phyloP scores from a whole-genome alignment of 495 filamentous ascomycete species.

The Rostrohypoxylon terebratum region DNA sequence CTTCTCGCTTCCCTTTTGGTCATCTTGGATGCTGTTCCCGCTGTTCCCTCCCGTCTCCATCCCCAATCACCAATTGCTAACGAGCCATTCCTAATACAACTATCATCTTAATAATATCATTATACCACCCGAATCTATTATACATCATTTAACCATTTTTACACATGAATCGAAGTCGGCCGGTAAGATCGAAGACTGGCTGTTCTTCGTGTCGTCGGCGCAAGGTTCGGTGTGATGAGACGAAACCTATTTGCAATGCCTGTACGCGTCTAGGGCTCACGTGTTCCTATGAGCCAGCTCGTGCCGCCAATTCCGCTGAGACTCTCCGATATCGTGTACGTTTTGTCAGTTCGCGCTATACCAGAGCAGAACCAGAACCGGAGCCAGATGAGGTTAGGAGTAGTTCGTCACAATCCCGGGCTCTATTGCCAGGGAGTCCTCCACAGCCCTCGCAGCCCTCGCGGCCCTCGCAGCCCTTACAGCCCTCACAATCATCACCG shows the following conservation, averaged over 20 bases:
- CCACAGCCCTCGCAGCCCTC: neutral
- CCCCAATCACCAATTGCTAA: neutral
- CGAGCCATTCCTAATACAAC: slow-evolving; percentile 3
- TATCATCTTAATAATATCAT: neutral
- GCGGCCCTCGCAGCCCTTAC: neutral
- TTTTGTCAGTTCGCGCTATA: slow-evolving; percentile 37
- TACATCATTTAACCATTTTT: neutral
- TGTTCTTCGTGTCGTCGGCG: slow-evolving; percentile 66
- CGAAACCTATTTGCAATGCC: slow-evolving; percentile 61
- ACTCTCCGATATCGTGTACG: slow-evolving; percentile 34
- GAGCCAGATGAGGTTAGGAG: slow-evolving; percentile 22
- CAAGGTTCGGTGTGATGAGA: slow-evolving; percentile 68
- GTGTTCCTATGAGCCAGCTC: slow-evolving; percentile 34
- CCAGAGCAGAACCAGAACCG: slow-evolving; percentile 6
- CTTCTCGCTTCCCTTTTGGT: no score
- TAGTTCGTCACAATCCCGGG: neutral
- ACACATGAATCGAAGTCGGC: slow-evolving; percentile 36
- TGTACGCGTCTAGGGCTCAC: slow-evolving; percentile 47
- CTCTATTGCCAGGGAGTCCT: neutral
- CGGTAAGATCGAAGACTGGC: slow-evolving; percentile 37
- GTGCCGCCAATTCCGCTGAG: slow-evolving; percentile 20
- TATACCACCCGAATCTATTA: neutral
- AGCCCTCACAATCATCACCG: neutral
- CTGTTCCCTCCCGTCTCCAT: no score
- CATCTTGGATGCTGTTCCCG: no score